A percentile compares a stretch with the other conserved stretches of the same genome.
Conservation (phyloP, 2,329 filamentous ascomycete species). For the Colletotrichum agaves region DNA sequence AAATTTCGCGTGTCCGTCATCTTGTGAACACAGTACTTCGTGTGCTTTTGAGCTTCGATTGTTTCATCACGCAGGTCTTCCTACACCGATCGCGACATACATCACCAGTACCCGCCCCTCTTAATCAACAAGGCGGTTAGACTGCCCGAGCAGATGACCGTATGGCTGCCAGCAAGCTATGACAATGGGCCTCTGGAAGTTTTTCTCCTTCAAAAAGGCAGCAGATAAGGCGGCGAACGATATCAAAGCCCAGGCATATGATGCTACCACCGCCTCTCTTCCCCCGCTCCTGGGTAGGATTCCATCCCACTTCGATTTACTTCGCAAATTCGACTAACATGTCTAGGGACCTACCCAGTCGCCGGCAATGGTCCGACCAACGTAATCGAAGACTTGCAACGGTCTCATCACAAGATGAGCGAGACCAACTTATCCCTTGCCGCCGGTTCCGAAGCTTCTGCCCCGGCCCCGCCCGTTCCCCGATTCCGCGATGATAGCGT, state of each 20-base stretch:
- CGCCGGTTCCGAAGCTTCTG: conserved; percentile 41
- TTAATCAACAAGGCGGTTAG: neutral
- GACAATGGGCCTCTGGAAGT: conserved; percentile 50
- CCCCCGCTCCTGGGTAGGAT: conserved; percentile 50
- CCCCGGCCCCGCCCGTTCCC: conserved; percentile 45
- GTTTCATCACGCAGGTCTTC: no score
- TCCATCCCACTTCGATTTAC: neutral
- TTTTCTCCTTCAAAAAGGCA: conserved; percentile 46
- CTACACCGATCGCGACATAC: neutral
- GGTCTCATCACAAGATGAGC: conserved; percentile 45
- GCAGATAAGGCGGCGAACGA: conserved; percentile 34
- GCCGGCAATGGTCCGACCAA: conserved; percentile 52
- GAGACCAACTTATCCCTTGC: conserved; percentile 40
- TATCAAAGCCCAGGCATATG: conserved; percentile 51
- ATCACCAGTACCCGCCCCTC: neutral
- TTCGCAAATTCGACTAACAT: conserved; percentile 19
- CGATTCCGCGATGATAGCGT: conserved; percentile 43
- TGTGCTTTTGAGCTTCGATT: neutral
- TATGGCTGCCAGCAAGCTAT: conserved; percentile 24
- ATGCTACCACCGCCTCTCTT: conserved; percentile 48
- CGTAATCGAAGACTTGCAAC: conserved; percentile 49
- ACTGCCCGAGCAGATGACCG: conserved; percentile 8
- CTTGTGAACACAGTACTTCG: neutral
- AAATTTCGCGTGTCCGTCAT: neutral
- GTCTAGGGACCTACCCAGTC: conserved; percentile 52